Base-by-base conservation (phyloP, 495 filamentous ascomycete species). In the Aspergillus heteromorphus region DNA sequence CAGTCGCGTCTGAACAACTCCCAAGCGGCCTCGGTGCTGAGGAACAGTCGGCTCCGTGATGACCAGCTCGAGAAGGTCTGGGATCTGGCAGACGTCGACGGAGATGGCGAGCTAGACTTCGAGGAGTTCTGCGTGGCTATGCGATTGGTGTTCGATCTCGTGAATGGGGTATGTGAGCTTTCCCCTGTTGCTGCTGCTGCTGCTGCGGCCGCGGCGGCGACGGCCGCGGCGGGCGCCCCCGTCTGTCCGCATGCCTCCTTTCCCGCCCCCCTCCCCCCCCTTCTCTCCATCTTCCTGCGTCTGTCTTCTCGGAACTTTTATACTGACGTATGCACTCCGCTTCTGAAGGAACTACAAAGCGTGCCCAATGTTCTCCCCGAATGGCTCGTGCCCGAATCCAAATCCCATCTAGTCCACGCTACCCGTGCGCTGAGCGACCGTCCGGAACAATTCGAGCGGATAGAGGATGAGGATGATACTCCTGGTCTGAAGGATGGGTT, bases 61-160 rank as follows among this genome's bases (percentile, higher is more conserved):
- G 91, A 95, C 55, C 91, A 98, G 74, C 85, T 98, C 8, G 95
- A 96, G 70, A 85, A 87, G 66, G 88, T 98, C 58, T 98, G 93
- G 93, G 93, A 98, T 69, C 82, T 98, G 54, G 88, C 93, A 48
- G 93, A 98, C 69, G 89, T 98, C 48, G 93, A 98, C 68, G 88
- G 87, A 58, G 93, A 98, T 73, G 93, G 93, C 34, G 95, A 91
- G 67, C 73, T 98, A 29, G 93, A 98, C 74, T 98, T 98, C 74
- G 93, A 97, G 72, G 93, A 98, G 75, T 98, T 98, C 68, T 98
- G 93, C 66, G 93, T 98, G 43, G 93, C 93, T 20, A 97, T 98
- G 95, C 80, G 93, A 67, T 72, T 98, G 51, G 95, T 97, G 49
- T 98, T 96, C 66, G 93, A 98, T 70, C 65, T 97, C 45, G 86